Evolutionary conservation across 2,329 filamentous ascomycete genomes (phyloP), one percentile per base, ranked within the genome.

Genomic region (Hirsutella thompsonii): DNA sequence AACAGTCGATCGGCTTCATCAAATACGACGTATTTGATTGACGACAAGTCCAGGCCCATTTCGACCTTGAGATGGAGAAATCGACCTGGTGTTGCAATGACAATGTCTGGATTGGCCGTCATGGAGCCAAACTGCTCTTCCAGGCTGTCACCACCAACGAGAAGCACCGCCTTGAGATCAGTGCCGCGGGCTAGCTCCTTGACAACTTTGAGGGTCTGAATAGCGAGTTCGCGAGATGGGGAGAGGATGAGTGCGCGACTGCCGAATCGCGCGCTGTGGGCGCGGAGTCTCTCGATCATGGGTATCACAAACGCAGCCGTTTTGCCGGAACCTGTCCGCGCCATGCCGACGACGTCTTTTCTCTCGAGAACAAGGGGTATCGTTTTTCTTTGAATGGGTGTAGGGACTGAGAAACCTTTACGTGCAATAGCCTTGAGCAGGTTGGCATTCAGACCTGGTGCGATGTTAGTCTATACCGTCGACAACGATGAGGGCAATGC

Each of bases 281-380:
- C 74, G 61, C 89, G 93, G 46, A 98, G 68, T 49, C 82, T 84
- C 66, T 98, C 87, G 46, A 98, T 88, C 90, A 98, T 94, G 35
- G 92, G 92, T 48, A 98, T 93, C 20, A 96, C 88, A 60, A 98
- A 98, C 19, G 92, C 92, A 1, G 89, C 92, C 1, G 93, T 98
- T 69, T 98, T 98, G 67, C 92, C 92, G 18, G 89, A 96, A 58
- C 92, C 92, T n/a, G 93, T 98, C 49, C 93, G 75, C 8, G 92
- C 92, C 92, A 98, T 98, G 49, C 89, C 93, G 20, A 98, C 90
- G n/a, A 96, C 85, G 71, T 98, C 92, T 63, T 88, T 85, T 41
- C 83, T 77, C 46, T 93, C 84, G 51, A 96, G 70, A 42, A 98
- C 79, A 42, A 96, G 69, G 4, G 92, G 93, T 37, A 98, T 94